phyloP scores from a whole-genome alignment of 116 monocot genomes.

The Papilionanthe hybrid region DNA sequence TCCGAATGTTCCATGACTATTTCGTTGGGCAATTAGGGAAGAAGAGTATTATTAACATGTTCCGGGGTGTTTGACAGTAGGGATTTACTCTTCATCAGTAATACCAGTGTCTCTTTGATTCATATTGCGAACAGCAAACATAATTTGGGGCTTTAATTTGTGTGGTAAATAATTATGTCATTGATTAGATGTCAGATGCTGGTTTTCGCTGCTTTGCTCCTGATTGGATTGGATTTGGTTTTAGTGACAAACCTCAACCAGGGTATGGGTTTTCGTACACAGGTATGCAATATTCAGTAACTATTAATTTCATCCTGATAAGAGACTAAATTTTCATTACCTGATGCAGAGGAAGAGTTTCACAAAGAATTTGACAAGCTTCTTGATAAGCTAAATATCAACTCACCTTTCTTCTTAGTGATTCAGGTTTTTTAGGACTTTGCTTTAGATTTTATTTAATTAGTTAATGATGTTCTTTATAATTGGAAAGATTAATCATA shows the following conservation, averaged over 20 bases:
- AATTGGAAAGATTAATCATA: not conserved
- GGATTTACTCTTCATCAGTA: not conserved
- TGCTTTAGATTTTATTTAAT: not conserved
- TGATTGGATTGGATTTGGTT: conserved; percentile 99
- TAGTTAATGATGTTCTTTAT: not conserved
- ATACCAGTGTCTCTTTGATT: not conserved
- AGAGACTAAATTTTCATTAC: not conserved
- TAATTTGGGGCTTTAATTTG: not conserved
- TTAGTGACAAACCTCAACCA: conserved; percentile 96
- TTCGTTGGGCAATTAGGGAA: not conserved
- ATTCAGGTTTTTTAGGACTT: conserved; percentile 48
- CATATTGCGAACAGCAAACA: not conserved
- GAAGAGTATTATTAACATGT: not conserved
- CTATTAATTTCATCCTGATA: conserved; percentile 4
- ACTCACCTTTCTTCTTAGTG: conserved; percentile 75
- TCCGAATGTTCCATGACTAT: not conserved
- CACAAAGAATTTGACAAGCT: conserved; percentile 82
- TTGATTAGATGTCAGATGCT: not conserved
- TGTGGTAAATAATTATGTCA: conserved; percentile 15
- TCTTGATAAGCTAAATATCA: conserved; percentile 55
- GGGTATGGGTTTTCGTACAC: conserved; percentile 85
- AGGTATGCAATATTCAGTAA: conserved; percentile 33
- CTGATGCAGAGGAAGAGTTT: conserved; percentile 79
- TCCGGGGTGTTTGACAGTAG: not conserved
- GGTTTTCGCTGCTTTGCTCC: conserved; percentile 79